Base-by-base conservation (phyloP, 768 basidiomycete genomes). In the Phylloporus sp. region DNA sequence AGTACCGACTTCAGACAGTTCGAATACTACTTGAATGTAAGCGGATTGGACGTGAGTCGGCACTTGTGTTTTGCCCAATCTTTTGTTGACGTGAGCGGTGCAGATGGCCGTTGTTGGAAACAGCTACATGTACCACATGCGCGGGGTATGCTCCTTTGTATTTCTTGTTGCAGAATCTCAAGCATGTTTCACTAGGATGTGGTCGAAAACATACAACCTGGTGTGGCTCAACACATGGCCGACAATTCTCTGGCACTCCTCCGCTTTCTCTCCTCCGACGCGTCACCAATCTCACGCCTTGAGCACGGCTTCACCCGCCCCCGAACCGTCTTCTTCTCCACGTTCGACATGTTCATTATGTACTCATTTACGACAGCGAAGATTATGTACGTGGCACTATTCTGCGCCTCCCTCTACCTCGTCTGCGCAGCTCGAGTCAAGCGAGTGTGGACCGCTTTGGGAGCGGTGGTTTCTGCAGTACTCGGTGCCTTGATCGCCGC, bases 1-100 rank as follows among this genome's bases (percentile, higher is more conserved):
- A 92, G 90, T 60, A 98, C 95, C 41, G 94, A 98, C 65, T 97
- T 97, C 58, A 81, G 90, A 23, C 95, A 97, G 55, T 97, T 96
- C 51, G 87, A 90, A 56, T 70, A 84, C 46, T 96, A 96, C 61
- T 69, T 94, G 26, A 87, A 90, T 56, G 83, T 97, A 17, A 87
- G 92, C 0, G 95, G 95, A 10, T 67, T 97, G 18, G 95, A 98
- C 64, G 90, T 89, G 59, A 58, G 82, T 68, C 36, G 26, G 3
- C 31, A 2, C 21, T 22, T 7, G 10, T 10, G 11, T 8, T 1
- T 11, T 6, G 15, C 28, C 20, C 14, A 6, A n/a, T 36, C 38
- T 14, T 41, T 24, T 20, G n/a, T 35, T 46, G 23, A 60, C 37
- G 13, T 36, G 36, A 21, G 7, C 2, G 20, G n/a, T 54, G 27